Base-by-base conservation (phyloP, 257 asterid species). In the Capsicum pubescens region DNA sequence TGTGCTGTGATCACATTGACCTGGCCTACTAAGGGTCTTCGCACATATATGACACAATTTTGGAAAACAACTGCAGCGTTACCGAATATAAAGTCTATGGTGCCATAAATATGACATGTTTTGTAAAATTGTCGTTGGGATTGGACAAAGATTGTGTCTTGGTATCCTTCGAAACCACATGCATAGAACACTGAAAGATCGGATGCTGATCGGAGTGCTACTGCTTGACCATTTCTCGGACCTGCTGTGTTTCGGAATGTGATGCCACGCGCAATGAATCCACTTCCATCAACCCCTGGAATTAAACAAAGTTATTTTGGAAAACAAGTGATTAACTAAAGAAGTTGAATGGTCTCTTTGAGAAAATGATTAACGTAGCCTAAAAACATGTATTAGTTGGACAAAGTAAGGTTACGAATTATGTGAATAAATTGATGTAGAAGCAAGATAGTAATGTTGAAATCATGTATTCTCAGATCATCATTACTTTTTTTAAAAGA, bases 181-280 rank as follows among this genome's bases (percentile, higher is more conserved):
- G 67, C 67, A 57, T 82, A 88, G 86, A 82, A 86, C 10, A 88
- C 91, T 0, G 90, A 87, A 32, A 32, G 82, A 58, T 90, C 92
- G 0, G 87, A 83, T 1, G 82, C 68, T 7, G 89, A 80, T 16
- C 84, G 68, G 16, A 90, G 88, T 0, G 92, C 92, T 56, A 90
- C 91, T 3, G 92, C 92, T 57, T 88, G 91, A 46, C 72, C 19
- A 0, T 35, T 83, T n/a, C 1, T 11, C 0, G 91, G 84, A 1
- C 93, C 93, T 0, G 92, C 92, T 0, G 88, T 88, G 89, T 90
- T 90, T 10, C n/a, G 32, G 67, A 90, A 90, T 71, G 83, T 63
- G 17, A 90, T 84, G 83, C 84, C 88, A 8, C 88, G 87, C 0
- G 86, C 91, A 4, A 90, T 87, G 84, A 90, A 90, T 77, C 93